These are phyloP conservation scores for Vigna unguiculata DNA, from an alignment of 306 rosid genomes.

Conservation along the genomic window DNA sequence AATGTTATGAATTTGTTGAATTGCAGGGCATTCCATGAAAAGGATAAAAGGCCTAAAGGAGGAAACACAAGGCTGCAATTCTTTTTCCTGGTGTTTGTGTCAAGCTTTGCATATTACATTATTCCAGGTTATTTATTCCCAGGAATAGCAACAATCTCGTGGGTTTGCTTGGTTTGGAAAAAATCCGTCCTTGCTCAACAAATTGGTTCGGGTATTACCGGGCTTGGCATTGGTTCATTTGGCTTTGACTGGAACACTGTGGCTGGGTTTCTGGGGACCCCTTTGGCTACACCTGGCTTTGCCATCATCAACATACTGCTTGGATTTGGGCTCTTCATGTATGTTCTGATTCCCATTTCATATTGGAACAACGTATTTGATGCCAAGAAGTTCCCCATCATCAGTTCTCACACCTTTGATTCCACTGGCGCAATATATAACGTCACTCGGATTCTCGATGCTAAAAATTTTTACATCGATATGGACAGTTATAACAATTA, in stretches of 20 bases:
- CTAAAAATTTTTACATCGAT: conserved; percentile 57
- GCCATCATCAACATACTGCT: conserved; percentile 63
- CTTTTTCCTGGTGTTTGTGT: conserved; percentile 62
- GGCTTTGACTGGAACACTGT: conserved; percentile 82
- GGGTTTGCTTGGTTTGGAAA: conserved; percentile 78
- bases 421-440: conserved; percentile 59
- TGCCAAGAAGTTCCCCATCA: conserved; percentile 82
- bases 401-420: conserved; percentile 74
- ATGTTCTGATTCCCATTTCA: conserved; percentile 58
- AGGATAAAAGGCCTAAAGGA: conserved; percentile 73
- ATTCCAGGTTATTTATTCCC: conserved; percentile 84
- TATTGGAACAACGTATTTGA: conserved; percentile 75
- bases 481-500: conserved; percentile 55
- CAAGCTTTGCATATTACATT: conserved; percentile 78
- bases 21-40: conserved; percentile 87
- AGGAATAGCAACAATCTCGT: conserved; percentile 61
- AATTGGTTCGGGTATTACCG: conserved; percentile 73
- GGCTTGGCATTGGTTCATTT: conserved; percentile 85
- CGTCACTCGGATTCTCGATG: conserved; percentile 59
- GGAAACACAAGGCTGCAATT: conserved; percentile 80
- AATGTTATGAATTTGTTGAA: neutral
- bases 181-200: conserved; percentile 84
- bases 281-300: conserved; percentile 75
- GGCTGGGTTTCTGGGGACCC: conserved; percentile 74
- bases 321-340: conserved; percentile 62